Percentiles rank a stretch among this genome's conserved stretches.
These are phyloP conservation scores for Penicillium sp. DNA, from an alignment of 2,329 filamentous ascomycete genomes.

Conservation along the genomic window DNA sequence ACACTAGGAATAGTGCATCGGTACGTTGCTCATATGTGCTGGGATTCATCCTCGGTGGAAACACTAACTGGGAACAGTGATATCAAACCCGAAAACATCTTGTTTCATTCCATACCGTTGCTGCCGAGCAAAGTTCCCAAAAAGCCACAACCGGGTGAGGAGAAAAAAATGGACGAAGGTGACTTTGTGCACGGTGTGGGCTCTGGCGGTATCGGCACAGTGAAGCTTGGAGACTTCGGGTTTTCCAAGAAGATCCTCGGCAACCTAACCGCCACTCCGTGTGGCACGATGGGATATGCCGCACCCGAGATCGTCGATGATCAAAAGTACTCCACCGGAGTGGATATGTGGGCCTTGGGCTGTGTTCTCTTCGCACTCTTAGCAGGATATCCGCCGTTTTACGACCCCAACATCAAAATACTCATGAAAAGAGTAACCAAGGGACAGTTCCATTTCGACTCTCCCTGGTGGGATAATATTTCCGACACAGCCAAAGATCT, in stretches of 20 bases:
- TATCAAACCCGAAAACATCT: slow-evolving; percentile 16
- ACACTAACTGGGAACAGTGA: slow-evolving; percentile 2
- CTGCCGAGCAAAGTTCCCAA: background rate
- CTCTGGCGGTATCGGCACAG: slow-evolving; percentile 6
- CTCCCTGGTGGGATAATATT: slow-evolving; percentile 12
- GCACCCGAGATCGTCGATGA: slow-evolving; percentile 12
- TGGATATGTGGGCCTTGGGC: slow-evolving; percentile 17
- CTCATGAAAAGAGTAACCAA: slow-evolving; percentile 8
- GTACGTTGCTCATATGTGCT: slow-evolving; percentile 14
- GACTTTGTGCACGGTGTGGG: slow-evolving; percentile 4
- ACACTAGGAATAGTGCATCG: slow-evolving; percentile 13
- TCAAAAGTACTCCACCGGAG: slow-evolving; percentile 10
- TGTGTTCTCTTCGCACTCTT: slow-evolving; percentile 13
- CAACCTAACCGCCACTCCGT: slow-evolving; percentile 7
- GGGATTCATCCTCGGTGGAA: too few species aligned
- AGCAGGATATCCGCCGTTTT: slow-evolving; percentile 14
- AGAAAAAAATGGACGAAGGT: slow-evolving; percentile 12
- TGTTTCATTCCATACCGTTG: slow-evolving; percentile 8
- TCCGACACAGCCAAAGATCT: slow-evolving; percentile 13
- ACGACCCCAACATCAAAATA: slow-evolving; percentile 10
- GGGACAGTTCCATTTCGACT: slow-evolving; percentile 10
- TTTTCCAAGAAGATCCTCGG: slow-evolving; percentile 12
- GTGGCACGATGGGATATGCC: slow-evolving; percentile 13
- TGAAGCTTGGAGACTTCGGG: slow-evolving; percentile 14
- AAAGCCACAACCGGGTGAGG: background rate